Conservation (phyloP, 352 stramenopile species). For the Globisporangium takayamanum region DNA sequence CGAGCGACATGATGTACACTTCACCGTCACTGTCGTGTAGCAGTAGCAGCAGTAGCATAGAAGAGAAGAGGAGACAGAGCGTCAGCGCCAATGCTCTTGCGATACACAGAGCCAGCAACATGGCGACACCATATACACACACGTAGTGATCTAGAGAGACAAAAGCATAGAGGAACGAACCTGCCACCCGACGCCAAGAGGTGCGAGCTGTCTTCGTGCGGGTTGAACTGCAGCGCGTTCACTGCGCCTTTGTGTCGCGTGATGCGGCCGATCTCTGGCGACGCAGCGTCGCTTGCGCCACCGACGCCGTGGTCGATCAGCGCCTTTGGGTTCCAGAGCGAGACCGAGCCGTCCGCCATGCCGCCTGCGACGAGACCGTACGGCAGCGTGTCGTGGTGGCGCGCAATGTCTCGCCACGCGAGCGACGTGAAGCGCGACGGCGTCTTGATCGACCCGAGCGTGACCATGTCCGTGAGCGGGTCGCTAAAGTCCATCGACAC, state of each 20-base stretch:
- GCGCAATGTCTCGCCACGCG: constrained; percentile 87
- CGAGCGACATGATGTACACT: constrained; percentile 94
- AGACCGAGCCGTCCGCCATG: constrained; percentile 95
- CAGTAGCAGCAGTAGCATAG: not conserved
- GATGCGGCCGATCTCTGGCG: constrained; percentile 71
- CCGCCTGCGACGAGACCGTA: constrained; percentile 94
- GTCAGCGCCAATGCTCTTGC: not conserved
- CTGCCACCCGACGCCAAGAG: constrained; percentile 90
- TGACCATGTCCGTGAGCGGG: constrained; percentile 54
- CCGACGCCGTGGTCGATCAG: constrained; percentile 56
- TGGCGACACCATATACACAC: not conserved
- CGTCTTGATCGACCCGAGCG: constrained; percentile 87
- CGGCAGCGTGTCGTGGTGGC: constrained; percentile 64
- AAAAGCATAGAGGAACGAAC: constrained; percentile 7
- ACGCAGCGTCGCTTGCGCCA: constrained; percentile 27
- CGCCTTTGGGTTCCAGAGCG: constrained; percentile 93
- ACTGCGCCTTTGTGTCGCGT: constrained; percentile 87
- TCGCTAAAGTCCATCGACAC: constrained; percentile 91
- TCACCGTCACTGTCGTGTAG: constrained; percentile 73
- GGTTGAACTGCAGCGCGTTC: constrained; percentile 95
- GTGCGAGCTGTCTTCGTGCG: constrained; percentile 88
- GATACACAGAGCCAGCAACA: not conserved
- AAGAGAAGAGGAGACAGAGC: not conserved
- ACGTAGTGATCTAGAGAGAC: not conserved
- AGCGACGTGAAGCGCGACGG: constrained; percentile 91